Evolutionary conservation across 352 stramenopile genomes (phyloP).

Genomic region (Blastocystis hominis): DNA sequence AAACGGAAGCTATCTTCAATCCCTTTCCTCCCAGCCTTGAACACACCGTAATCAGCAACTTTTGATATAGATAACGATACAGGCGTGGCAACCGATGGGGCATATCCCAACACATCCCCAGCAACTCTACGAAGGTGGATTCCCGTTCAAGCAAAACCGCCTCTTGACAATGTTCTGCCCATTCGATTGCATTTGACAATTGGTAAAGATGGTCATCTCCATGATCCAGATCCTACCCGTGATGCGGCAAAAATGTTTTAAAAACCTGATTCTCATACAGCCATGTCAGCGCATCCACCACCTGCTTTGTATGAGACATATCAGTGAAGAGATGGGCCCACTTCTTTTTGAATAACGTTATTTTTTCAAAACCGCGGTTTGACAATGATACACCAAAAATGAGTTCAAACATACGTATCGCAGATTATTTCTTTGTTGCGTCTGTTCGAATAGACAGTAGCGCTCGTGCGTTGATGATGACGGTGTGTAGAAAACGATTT

Average conservation of each 20-base stretch:
- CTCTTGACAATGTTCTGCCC: background rate
- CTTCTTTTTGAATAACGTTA: no score
- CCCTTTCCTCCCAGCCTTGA: background rate
- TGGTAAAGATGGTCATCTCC: background rate
- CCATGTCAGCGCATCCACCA: background rate
- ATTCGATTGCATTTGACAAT: background rate
- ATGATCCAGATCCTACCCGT: background rate
- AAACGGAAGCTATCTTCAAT: background rate
- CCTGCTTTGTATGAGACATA: background rate
- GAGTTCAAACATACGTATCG: background rate
- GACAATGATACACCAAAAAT: background rate
- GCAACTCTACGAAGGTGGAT: background rate
- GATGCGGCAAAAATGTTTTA: no score
- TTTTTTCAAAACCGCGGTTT: background rate
- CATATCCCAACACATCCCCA: background rate
- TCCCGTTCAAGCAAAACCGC: background rate
- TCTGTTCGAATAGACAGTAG: slow-evolving; percentile 9
- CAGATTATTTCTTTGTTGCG: slow-evolving; percentile 53
- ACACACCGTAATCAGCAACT: background rate
- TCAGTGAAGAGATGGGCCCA: no score
- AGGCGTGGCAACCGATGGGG: background rate
- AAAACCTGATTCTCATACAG: background rate
- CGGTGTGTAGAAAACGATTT: slow-evolving; percentile 14
- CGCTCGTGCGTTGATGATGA: background rate
- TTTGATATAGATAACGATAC: background rate